These are phyloP conservation scores for Pseudogymnoascus sp. DNA, from an alignment of 2,329 filamentous ascomycete species.

Conservation along the genomic window DNA sequence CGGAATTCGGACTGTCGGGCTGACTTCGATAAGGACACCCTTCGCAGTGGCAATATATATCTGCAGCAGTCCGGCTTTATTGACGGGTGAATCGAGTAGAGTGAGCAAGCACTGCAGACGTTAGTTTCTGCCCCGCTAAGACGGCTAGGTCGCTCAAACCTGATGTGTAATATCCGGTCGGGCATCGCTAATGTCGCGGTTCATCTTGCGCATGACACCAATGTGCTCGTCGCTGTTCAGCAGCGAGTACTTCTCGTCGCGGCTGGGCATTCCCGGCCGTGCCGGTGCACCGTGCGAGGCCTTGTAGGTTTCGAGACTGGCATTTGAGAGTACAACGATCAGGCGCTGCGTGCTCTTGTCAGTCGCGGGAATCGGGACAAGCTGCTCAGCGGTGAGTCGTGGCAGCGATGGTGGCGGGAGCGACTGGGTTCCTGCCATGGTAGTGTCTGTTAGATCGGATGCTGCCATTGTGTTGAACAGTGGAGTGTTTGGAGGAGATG, in stretches of 20 bases:
- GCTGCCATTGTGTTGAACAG: slow-evolving; percentile 4
- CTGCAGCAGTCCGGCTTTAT: slow-evolving; percentile 94
- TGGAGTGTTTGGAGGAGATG: neutral
- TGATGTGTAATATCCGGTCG: slow-evolving; percentile 97
- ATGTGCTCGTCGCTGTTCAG: slow-evolving; percentile 99
- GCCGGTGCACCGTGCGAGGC: slow-evolving; percentile 64
- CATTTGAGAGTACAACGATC: slow-evolving; percentile 94
- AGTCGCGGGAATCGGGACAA: slow-evolving; percentile 68
- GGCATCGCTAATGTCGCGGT: slow-evolving; percentile 94
- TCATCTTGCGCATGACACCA: slow-evolving; percentile 99
- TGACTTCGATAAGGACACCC: slow-evolving; percentile 94
- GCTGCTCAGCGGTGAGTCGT: slow-evolving; percentile 87
- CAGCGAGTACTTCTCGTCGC: slow-evolving; percentile 90
- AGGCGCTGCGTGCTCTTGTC: slow-evolving; percentile 89
- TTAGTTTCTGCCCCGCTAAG: slow-evolving; percentile 18
- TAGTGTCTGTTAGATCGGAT: slow-evolving; percentile 11
- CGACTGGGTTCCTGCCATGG: slow-evolving; percentile 73
- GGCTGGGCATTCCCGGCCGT: slow-evolving; percentile 52
- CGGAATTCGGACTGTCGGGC: slow-evolving; percentile 93
- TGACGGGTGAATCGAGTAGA: slow-evolving; percentile 93
- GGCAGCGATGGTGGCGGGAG: slow-evolving; percentile 86
- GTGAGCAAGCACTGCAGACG: slow-evolving; percentile 78
- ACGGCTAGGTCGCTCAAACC: slow-evolving; percentile 46
- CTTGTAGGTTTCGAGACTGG: slow-evolving; percentile 95
- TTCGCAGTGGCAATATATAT: slow-evolving; percentile 99